Conservation (phyloP, 805 yeast species). For the Candida caryicola region DNA sequence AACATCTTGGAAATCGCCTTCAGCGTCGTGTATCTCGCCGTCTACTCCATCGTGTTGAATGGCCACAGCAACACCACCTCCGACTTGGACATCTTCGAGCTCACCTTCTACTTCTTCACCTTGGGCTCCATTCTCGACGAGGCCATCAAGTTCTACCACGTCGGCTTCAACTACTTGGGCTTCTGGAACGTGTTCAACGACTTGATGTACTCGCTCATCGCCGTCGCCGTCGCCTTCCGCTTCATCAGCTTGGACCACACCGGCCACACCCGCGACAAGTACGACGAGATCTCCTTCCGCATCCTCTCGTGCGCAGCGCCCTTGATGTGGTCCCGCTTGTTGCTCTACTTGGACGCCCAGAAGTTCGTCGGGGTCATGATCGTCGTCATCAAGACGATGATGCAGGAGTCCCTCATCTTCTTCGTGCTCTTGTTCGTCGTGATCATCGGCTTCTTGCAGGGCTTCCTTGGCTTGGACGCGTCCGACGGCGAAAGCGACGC, state of each 20-base stretch:
- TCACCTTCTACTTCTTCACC: constrained; percentile 61
- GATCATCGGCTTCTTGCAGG: constrained; percentile 79
- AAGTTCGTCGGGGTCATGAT: constrained; percentile 86
- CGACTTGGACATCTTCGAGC: constrained; percentile 46
- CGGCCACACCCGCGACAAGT: constrained; percentile 21
- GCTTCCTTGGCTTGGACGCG: constrained; percentile 81
- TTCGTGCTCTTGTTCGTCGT: constrained; percentile 70
- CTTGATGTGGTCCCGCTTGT: constrained; percentile 76
- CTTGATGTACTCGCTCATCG: constrained; percentile 55
- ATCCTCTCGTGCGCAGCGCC: constrained; percentile 80
- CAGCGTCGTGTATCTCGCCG: constrained; percentile 56
- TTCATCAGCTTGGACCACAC: constrained; percentile 33
- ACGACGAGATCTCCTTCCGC: constrained; percentile 64
- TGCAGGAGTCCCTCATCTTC: constrained; percentile 82
- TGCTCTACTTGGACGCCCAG: constrained; percentile 74
- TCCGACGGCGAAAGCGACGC: constrained; percentile 83
- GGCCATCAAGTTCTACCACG: constrained; percentile 64
- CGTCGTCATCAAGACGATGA: constrained; percentile 79
- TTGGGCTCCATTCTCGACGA: constrained; percentile 69
- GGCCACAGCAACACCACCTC: constrained; percentile 42
- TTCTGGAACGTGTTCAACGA: constrained; percentile 82
- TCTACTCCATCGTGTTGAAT: constrained; percentile 66
- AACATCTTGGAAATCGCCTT: constrained; percentile 67
- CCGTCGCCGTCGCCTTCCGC: constrained; percentile 55
- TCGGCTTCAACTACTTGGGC: constrained; percentile 68